A percentile compares a stretch with the other conserved stretches of the same genome.
Conservation (phyloP, 768 basidiomycete genomes). For the Infundibulicybe gibba region DNA sequence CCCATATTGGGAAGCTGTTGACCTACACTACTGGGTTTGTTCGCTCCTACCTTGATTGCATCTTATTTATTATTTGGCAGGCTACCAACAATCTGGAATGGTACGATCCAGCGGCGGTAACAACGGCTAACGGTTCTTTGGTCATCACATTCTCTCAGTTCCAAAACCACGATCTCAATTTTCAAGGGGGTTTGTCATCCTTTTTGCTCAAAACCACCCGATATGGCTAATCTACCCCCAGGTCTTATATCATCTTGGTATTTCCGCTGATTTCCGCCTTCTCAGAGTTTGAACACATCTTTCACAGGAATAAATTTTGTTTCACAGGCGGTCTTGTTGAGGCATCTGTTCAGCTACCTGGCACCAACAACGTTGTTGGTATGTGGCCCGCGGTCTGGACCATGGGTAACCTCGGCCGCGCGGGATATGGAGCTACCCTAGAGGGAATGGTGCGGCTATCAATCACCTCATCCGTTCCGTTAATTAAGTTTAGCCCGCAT, state of each 20-base stretch:
- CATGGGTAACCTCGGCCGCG: constrained; percentile 62
- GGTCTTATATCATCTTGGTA: constrained; percentile 37
- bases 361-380: constrained; percentile 55
- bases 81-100: constrained; percentile 76
- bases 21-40: constrained; percentile 75
- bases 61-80: constrained; percentile 25
- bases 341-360: constrained; percentile 56
- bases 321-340: constrained; percentile 79
- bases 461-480: constrained; percentile 1
- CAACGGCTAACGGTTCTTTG: constrained; percentile 67
- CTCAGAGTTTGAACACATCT: background rate
- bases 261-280: constrained; percentile 10
- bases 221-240: constrained; percentile 28
- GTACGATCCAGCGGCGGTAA: constrained; percentile 79
- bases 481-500: constrained; percentile 3
- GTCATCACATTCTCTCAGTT: constrained; percentile 64
- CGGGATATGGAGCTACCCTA: constrained; percentile 79
- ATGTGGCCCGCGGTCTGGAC: constrained; percentile 83
- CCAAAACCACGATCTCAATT: constrained; percentile 59
- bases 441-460: constrained; percentile 65
- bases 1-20: constrained; percentile 79
- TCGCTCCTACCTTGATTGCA: background rate
- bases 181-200: constrained; percentile 51
- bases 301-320: constrained; percentile 74
- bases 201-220: constrained; percentile 13